Evolutionary conservation across 768 basidiomycete species (phyloP).

Genomic region (Asterophora lycoperdoides): DNA sequence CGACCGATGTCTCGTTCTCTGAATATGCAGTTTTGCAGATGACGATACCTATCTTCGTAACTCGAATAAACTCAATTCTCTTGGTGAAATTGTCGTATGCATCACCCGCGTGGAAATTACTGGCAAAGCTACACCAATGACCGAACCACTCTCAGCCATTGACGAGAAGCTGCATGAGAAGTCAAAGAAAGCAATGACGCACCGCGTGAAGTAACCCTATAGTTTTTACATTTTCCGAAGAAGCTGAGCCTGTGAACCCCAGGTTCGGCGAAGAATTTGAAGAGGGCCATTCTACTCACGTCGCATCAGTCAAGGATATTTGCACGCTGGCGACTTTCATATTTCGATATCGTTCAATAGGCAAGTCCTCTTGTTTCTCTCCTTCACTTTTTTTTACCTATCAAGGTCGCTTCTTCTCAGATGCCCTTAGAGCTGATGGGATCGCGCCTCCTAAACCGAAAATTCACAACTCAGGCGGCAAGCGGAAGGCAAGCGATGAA

Average conservation of each 20-base stretch:
- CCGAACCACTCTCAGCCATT: not conserved
- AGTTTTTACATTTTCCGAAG: too few relatives aligned
- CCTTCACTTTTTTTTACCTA: too few relatives aligned
- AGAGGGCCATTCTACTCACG: not conserved
- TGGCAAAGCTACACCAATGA: not conserved
- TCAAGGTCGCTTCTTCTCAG: not conserved
- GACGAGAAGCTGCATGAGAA: conserved; percentile 5
- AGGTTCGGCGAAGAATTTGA: not conserved
- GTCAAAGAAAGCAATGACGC: conserved; percentile 6
- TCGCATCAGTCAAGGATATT: not conserved
- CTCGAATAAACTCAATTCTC: not conserved
- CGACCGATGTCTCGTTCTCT: not conserved
- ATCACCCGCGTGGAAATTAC: not conserved
- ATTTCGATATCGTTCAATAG: not conserved
- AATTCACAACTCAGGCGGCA: not conserved
- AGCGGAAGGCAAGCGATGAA: not conserved
- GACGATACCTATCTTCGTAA: conserved; percentile 4
- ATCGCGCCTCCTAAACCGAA: not conserved
- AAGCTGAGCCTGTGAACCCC: too few relatives aligned
- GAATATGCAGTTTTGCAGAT: not conserved
- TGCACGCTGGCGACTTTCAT: not conserved
- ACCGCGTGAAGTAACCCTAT: too few relatives aligned
- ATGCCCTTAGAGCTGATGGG: not conserved
- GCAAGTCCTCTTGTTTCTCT: not conserved
- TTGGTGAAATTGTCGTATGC: conserved; percentile 1